Conservation (phyloP, 2,329 filamentous ascomycete genomes). For the Botrytis medusae region DNA sequence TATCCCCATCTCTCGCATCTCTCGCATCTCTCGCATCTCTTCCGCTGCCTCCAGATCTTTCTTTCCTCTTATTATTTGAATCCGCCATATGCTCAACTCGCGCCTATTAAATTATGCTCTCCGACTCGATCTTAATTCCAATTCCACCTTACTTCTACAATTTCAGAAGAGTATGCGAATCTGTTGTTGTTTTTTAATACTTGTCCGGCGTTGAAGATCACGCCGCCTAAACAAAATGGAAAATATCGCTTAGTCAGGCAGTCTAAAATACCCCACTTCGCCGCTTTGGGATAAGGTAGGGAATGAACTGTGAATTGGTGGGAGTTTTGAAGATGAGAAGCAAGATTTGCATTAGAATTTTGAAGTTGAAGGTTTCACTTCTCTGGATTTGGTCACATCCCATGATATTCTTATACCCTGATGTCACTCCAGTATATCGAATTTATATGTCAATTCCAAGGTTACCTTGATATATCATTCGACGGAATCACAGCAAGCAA, state of each 20-base stretch:
- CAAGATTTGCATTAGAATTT: neutral
- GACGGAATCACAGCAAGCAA: neutral
- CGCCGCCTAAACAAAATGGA: conserved; percentile 11
- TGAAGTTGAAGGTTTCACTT: no score
- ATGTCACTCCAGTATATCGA: neutral
- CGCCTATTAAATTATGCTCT: neutral
- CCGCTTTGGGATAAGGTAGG: neutral
- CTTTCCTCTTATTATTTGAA: conserved; percentile 26
- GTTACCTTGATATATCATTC: neutral
- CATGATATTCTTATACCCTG: neutral
- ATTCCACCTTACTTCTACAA: neutral
- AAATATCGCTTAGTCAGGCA: conserved; percentile 16
- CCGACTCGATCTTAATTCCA: neutral
- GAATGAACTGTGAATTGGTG: neutral
- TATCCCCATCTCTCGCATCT: conserved; percentile 3
- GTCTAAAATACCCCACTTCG: neutral
- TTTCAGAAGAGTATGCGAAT: neutral
- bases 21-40: conserved; percentile 10
- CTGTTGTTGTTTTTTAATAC: neutral
- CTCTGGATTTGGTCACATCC: no score
- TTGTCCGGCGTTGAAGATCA: neutral
- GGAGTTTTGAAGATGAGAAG: neutral
- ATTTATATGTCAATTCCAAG: neutral
- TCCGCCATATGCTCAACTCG: conserved; percentile 1
- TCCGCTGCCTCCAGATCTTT: conserved; percentile 18